Conservation (phyloP, 1,284 basidiomycete genomes). For the Ustilago hordei region DNA sequence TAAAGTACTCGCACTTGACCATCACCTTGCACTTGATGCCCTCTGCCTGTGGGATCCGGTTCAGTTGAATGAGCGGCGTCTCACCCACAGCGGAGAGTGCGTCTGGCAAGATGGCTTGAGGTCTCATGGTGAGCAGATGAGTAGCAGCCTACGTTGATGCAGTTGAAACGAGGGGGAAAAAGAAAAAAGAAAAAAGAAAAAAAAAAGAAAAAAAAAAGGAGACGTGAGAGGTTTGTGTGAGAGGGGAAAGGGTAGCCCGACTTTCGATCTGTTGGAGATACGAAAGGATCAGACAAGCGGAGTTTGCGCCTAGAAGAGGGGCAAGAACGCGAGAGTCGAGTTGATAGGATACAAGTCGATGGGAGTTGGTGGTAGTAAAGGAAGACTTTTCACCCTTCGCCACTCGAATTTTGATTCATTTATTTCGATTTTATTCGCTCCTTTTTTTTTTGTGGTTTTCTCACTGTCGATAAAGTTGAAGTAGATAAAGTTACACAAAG, state of each 20-base stretch:
- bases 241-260: conserved; percentile 31
- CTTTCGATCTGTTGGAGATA: conserved; percentile 56
- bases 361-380: conserved; percentile 26
- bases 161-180: too few species aligned
- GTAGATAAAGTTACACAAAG: too few species aligned
- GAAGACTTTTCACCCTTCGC: not conserved
- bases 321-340: conserved; percentile 15
- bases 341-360: not conserved
- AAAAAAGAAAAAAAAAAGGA: too few species aligned
- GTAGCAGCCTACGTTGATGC: not conserved
- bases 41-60: conserved; percentile 80
- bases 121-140: conserved; percentile 31
- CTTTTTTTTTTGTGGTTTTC: not conserved
- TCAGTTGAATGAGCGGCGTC: conserved; percentile 88
- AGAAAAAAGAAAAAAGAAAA: too few species aligned
- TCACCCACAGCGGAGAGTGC: conserved; percentile 88
- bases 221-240: conserved; percentile 12
- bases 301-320: conserved; percentile 39
- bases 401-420: too few species aligned
- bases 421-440: not conserved
- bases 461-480: conserved; percentile 5
- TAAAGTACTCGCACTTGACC: conserved; percentile 90
- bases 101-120: conserved; percentile 55
- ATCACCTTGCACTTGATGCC: conserved; percentile 91
- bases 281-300: conserved; percentile 47